Percentiles rank a stretch among this genome's conserved stretches.
phyloP scores from a whole-genome alignment of 2,329 filamentous ascomycete species.

The Colletotrichum plurivorum region DNA sequence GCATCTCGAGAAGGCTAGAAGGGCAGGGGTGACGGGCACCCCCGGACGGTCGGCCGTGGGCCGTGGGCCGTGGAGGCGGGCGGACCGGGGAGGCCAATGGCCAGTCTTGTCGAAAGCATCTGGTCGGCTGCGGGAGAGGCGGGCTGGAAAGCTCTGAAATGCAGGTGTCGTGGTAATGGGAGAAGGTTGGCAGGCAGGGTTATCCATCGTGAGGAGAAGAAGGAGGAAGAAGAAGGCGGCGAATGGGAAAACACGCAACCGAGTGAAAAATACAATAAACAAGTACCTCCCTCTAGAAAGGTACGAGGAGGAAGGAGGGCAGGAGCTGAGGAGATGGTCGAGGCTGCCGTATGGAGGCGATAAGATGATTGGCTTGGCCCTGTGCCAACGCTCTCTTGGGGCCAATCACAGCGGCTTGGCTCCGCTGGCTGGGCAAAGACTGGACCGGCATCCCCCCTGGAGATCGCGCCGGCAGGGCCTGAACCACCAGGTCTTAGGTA shows the following conservation, averaged over 20 bases:
- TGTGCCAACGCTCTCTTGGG: conserved; percentile 18
- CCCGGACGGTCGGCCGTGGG: conserved; percentile 30
- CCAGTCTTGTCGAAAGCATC: conserved; percentile 16
- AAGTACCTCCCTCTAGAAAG: too few species aligned
- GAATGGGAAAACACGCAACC: neutral
- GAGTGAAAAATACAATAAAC: too few species aligned
- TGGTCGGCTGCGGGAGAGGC: conserved; percentile 13
- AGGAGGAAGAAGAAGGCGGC: conserved; percentile 1
- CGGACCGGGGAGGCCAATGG: conserved; percentile 12
- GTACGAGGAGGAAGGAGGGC: too few species aligned
- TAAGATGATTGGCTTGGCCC: conserved; percentile 33
- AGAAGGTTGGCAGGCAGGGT: neutral
- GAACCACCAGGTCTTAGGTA: too few species aligned
- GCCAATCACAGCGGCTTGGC: too few species aligned
- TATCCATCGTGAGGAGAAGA: neutral
- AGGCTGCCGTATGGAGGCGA: conserved; percentile 22
- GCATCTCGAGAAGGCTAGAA: conserved; percentile 26
- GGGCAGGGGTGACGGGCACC: conserved; percentile 15
- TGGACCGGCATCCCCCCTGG: conserved; percentile 14
- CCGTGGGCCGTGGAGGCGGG: conserved; percentile 24
- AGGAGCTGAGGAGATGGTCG: conserved; percentile 8
- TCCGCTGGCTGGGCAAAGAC: neutral
- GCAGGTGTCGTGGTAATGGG: neutral
- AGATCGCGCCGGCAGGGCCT: conserved; percentile 13
- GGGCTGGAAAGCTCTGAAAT: conserved; percentile 23